Base-by-base conservation (phyloP, 371 early-diverging fungal genomes). In the Syncephalastrum contaminatum region DNA sequence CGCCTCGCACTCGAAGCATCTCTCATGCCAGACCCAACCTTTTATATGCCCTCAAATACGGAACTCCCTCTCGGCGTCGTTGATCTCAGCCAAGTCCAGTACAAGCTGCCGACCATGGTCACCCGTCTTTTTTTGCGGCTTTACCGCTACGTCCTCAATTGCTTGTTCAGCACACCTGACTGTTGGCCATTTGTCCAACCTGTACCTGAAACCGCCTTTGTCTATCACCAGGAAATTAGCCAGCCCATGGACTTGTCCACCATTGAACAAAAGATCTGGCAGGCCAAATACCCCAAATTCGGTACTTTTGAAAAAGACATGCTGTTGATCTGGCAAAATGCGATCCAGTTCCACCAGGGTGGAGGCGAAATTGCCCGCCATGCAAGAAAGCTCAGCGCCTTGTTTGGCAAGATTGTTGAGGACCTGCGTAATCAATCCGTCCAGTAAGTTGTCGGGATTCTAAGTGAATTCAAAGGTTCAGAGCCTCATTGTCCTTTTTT, bases 131-230 rank as follows among this genome's bases (percentile, higher is more conserved):
- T 76, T 16, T 54, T 76, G 13, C 68, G 76, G 4, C 57, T 76
- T 0, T 76, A 76, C 51, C 70, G 76, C 22, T 76, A 66, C 36
- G 70, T 76, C 40, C 62, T 76, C 56, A 72, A 72, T 53, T 72
- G 70, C 64, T 47, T 76, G 6, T 53, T 76, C 12, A 66, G 73
- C 2, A 72, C 76, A 18, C 76, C 76, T 0, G 70, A 76, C 36
- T 72, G 76, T 43, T 72, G 73, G 71, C 76, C 73, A 0, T 77
- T 77, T 53, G 67, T 74, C n/a, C 69, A 66, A 41, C 75, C 78
- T 21, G 70, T 72, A 13, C 78, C 74, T 8, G 61, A 50, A 8
- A 58, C 70, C 0, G 69, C 72, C 1, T 56, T 66, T 46, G 41
- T 69, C 4, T 74, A 77, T 49, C 74, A 74, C 27, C 70, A 72